Conservation (phyloP, 768 basidiomycete species). For the Cyclocybe cylindracea region DNA sequence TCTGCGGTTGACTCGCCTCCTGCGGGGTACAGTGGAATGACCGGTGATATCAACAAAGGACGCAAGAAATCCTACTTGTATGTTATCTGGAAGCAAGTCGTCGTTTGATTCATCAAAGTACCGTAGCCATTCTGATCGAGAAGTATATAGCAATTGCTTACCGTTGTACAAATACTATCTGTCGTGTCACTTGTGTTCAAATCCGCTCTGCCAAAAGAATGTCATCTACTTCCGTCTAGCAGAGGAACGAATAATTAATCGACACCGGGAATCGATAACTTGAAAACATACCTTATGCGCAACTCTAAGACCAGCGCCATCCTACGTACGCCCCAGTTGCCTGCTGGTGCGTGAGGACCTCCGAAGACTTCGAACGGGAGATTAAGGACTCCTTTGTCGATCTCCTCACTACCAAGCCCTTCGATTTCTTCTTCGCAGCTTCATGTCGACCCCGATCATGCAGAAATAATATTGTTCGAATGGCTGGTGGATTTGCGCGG, state of each 20-base stretch:
- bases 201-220: conserved; percentile 90
- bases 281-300: conserved; percentile 72
- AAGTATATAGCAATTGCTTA: too few relatives aligned
- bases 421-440: conserved; percentile 64
- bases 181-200: too few relatives aligned
- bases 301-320: conserved; percentile 81
- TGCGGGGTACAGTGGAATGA: too few relatives aligned
- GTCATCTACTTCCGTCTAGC: conserved; percentile 97
- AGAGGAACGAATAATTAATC: too few relatives aligned
- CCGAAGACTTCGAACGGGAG: conserved; percentile 84
- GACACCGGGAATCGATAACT: background rate
- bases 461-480: conserved; percentile 85
- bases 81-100: too few relatives aligned
- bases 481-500: conserved; percentile 93
- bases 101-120: too few relatives aligned
- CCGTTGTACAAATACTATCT: too few relatives aligned
- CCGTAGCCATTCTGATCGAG: too few relatives aligned
- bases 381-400: conserved; percentile 80
- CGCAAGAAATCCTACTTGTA: too few relatives aligned
- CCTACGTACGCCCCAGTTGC: conserved; percentile 89
- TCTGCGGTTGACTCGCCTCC: too few relatives aligned
- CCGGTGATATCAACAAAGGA: too few relatives aligned
- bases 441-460: conserved; percentile 89
- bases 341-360: conserved; percentile 80
- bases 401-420: conserved; percentile 66